Evolutionary conservation across 2,329 filamentous ascomycete genomes (phyloP).

Genomic region (Phialophora verrucosa): DNA sequence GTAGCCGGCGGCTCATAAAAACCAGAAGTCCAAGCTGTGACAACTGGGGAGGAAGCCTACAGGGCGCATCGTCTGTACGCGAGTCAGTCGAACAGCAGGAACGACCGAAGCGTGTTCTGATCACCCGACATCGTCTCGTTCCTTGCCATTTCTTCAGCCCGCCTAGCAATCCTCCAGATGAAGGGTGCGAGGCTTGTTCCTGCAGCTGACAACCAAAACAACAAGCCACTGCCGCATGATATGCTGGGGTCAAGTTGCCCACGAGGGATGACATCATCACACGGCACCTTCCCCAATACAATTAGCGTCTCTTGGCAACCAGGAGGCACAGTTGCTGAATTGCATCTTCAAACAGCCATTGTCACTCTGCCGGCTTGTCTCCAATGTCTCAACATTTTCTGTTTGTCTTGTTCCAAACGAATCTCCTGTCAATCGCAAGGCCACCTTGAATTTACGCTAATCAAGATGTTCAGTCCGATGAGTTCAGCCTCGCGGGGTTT

Average conservation of each 20-base stretch:
- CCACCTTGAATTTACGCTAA: neutral
- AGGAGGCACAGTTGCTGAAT: neutral
- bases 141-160: neutral
- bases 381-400: neutral
- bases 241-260: neutral
- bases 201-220: conserved; percentile 13
- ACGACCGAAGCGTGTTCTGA: neutral
- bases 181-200: conserved; percentile 17
- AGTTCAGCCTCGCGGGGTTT: conserved; percentile 2
- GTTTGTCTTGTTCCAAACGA: conserved; percentile 1
- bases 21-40: conserved; percentile 24
- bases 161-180: neutral
- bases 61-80: neutral
- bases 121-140: neutral
- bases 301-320: neutral
- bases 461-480: neutral
- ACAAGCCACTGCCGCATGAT: conserved; percentile 13
- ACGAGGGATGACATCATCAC: conserved; percentile 2
- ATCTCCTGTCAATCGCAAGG: neutral
- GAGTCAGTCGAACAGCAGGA: neutral
- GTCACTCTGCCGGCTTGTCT: neutral
- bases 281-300: neutral
- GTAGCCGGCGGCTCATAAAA: conserved; percentile 9
- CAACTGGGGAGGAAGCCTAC: neutral
- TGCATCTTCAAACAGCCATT: conserved; percentile 7